Percentiles rank a stretch among this genome's conserved stretches.
These are phyloP conservation scores for Arabidopsis arenosa DNA, from an alignment of 345 rosid species.

Conservation along the genomic window DNA sequence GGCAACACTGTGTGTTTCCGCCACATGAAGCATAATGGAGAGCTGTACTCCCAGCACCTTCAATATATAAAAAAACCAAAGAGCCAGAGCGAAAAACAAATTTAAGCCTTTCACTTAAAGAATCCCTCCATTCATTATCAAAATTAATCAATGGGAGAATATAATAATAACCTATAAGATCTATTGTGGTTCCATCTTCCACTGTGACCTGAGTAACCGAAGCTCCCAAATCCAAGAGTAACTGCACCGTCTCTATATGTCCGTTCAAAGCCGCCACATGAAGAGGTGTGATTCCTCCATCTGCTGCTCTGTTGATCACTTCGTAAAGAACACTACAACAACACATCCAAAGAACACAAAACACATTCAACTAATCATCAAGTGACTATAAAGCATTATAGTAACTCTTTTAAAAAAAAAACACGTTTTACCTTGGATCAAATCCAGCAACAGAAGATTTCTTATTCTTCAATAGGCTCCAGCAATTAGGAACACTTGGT, in stretches of 20 bases:
- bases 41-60: constrained; percentile 95
- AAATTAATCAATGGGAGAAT: neutral
- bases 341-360: constrained; percentile 29
- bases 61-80: constrained; percentile 22
- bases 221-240: constrained; percentile 92
- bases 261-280: constrained; percentile 96
- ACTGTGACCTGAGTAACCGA: constrained; percentile 72
- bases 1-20: constrained; percentile 89
- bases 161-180: constrained; percentile 72
- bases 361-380: constrained; percentile 4
- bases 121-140: constrained; percentile 10
- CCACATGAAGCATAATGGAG: constrained; percentile 99
- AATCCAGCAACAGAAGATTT: constrained; percentile 56
- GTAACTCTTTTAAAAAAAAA: neutral
- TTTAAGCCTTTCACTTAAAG: neutral
- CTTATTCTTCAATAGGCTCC: constrained; percentile 54
- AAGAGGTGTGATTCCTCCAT: constrained; percentile 94
- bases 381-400: neutral
- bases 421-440: constrained; percentile 53
- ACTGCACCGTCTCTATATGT: constrained; percentile 76
- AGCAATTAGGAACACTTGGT: constrained; percentile 68
- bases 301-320: constrained; percentile 82
- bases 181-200: constrained; percentile 94
- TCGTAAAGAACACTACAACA: constrained; percentile 59
- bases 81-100: constrained; percentile 32